phyloP scores from a whole-genome alignment of 495 filamentous ascomycete species.

The Aspergillus bridgeri region DNA sequence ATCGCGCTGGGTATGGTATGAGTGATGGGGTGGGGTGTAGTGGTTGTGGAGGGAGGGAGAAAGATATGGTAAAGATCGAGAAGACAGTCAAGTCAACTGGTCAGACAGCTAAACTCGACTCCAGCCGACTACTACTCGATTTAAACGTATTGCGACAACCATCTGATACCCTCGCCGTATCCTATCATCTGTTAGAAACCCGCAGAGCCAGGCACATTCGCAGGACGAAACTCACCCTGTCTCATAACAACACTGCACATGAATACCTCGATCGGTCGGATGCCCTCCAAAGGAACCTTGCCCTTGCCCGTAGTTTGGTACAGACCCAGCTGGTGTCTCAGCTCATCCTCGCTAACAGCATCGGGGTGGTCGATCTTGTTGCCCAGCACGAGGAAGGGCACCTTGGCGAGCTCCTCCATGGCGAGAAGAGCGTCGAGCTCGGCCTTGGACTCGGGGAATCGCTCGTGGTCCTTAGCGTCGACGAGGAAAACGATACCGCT shows the following conservation, averaged over 20 bases:
- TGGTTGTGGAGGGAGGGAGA: not conserved
- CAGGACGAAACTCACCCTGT: slow-evolving; percentile 60
- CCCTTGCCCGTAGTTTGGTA: slow-evolving; percentile 98
- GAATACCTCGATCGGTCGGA: slow-evolving; percentile 95
- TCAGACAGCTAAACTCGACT: not conserved
- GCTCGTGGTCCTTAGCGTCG: slow-evolving; percentile 94
- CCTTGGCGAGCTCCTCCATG: slow-evolving; percentile 90
- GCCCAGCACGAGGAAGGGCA: slow-evolving; percentile 90
- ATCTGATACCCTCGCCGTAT: slow-evolving; percentile 54
- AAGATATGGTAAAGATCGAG: not conserved
- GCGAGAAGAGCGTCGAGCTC: slow-evolving; percentile 91
- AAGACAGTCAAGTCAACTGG: not conserved
- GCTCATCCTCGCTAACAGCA: slow-evolving; percentile 90
- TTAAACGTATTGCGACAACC: slow-evolving; percentile 55
- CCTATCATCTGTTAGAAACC: slow-evolving; percentile 28
- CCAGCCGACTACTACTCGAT: not conserved
- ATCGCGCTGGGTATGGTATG: not conserved
- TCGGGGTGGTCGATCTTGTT: slow-evolving; percentile 99
- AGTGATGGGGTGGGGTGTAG: not conserved
- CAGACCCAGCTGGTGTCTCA: slow-evolving; percentile 82
- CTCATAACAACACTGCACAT: slow-evolving; percentile 99
- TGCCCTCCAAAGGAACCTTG: slow-evolving; percentile 90
- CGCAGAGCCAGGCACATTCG: too few species aligned
- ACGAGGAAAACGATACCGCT: slow-evolving; percentile 97
- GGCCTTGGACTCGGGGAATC: slow-evolving; percentile 88